Evolutionary conservation across 441 rosid species (phyloP), one percentile per base, ranked within the genome.

Genomic region (Flueggea neowawraea): DNA sequence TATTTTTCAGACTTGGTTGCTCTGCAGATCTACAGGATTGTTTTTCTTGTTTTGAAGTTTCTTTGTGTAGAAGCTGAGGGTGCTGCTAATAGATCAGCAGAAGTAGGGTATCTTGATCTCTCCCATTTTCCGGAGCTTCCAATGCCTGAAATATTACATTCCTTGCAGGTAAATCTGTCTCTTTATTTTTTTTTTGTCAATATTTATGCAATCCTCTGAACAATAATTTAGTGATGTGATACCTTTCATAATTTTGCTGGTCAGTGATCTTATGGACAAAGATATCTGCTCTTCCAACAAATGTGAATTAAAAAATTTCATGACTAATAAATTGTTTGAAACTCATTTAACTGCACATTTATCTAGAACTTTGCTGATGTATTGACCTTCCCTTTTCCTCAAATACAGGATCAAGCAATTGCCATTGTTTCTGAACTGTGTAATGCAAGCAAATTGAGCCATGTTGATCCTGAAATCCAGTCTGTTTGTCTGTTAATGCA

Each of bases 101-200:
- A 95, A 69, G 83, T 90, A 71, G 98, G 95, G 51, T 87, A 83
- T 76, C 78, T 91, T 5, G 98, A 95, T 83, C 88, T 90, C 76
- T 83, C 93, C 68, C 84, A 80, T 73, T 83, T 91, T 77, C 98
- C 98, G 0, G 99, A 92, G 84, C 95, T 95, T 58, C 98, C 98
- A 33, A 88, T 91, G 96, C 98, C 96, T 12, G 97, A 95, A 71
- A 92, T 95, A 63, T 82, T 92, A 61, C 99, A 95, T 62, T 98
- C 96, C 52, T 65, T 91, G 65, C 98, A 91, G 97, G 98, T 95
- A 61, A 67, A 61, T 5, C 14, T 48, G 2, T 61, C 57, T 31
- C 31, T 45, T 16, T n/a, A n/a, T n/a, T n/a, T n/a, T n/a, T n/a
- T 16, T 0, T n/a, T 31, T 22, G 4, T 33, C 33, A 5, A 36